Conservation (phyloP, 345 rosid genomes). For the Anastatica hierochuntica region DNA sequence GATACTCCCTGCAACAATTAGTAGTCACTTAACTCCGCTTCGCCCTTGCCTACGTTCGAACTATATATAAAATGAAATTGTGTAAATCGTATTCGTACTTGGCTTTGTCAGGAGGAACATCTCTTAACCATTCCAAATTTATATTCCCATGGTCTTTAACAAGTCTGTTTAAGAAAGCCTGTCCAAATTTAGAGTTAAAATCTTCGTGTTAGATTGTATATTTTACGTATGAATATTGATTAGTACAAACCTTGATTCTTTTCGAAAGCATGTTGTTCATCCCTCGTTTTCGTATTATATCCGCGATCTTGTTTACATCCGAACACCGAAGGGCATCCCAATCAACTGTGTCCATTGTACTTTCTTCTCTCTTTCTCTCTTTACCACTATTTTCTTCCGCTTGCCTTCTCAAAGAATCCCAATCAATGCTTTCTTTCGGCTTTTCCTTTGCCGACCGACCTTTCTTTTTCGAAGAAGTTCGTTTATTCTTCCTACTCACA, state of each 20-base stretch:
- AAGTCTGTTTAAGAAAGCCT: slow-evolving; percentile 74
- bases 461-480: no score
- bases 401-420: slow-evolving; percentile 62
- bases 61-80: not conserved
- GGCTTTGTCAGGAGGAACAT: slow-evolving; percentile 71
- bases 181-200: slow-evolving; percentile 22
- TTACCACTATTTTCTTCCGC: slow-evolving; percentile 30
- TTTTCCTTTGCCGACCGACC: slow-evolving; percentile 29
- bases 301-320: slow-evolving; percentile 42
- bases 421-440: slow-evolving; percentile 39
- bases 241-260: slow-evolving; percentile 59
- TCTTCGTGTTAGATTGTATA: not conserved
- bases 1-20: slow-evolving; percentile 52
- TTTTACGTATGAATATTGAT: not conserved
- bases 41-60: not conserved
- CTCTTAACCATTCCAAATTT: slow-evolving; percentile 88
- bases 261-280: slow-evolving; percentile 65
- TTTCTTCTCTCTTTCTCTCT: slow-evolving; percentile 41
- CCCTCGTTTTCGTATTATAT: slow-evolving; percentile 60
- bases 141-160: slow-evolving; percentile 57
- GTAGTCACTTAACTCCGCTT: not conserved
- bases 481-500: no score
- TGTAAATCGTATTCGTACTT: slow-evolving; percentile 43
- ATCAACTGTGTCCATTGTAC: slow-evolving; percentile 59
- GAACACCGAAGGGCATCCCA: slow-evolving; percentile 74